A percentile compares a stretch with the other conserved stretches of the same genome.
phyloP scores from a whole-genome alignment of 768 basidiomycete species.

The Lactifluus piperatus region DNA sequence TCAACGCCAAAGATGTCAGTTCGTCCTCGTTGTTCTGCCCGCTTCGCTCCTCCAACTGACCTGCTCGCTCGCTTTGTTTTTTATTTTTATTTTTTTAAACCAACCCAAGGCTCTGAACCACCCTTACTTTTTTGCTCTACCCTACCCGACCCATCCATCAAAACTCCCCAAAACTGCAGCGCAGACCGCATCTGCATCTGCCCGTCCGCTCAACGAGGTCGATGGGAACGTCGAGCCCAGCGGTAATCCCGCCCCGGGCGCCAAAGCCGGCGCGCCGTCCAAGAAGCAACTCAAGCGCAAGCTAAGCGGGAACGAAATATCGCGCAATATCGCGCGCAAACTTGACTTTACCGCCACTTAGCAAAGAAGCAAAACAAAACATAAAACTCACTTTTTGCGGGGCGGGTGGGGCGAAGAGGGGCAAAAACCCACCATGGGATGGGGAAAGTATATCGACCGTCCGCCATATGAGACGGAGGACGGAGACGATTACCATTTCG shows the following conservation, averaged over 20 bases:
- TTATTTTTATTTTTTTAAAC: not conserved
- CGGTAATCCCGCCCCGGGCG: slow-evolving; percentile 40
- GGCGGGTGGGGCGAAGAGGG: no score
- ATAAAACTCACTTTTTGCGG: no score
- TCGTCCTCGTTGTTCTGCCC: not conserved
- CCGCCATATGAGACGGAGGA: not conserved
- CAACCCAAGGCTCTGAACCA: slow-evolving; percentile 69
- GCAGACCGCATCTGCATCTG: slow-evolving; percentile 31
- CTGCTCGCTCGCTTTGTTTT: no score
- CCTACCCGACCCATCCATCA: slow-evolving; percentile 81
- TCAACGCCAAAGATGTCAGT: slow-evolving; percentile 69
- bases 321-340: slow-evolving; percentile 55
- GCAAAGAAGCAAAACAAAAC: no score
- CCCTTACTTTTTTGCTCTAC: slow-evolving; percentile 78
- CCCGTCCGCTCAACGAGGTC: slow-evolving; percentile 64
- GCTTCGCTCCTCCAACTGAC: no score
- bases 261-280: slow-evolving; percentile 40
- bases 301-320: slow-evolving; percentile 41
- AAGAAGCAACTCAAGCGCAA: slow-evolving; percentile 69
- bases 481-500: slow-evolving; percentile 4
- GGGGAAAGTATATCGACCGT: not conserved
- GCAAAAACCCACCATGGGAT: no score
- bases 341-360: slow-evolving; percentile 55
- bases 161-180: slow-evolving; percentile 70
- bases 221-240: slow-evolving; percentile 61